Conservation (phyloP, 345 rosid species). For the Litchi chinensis region DNA sequence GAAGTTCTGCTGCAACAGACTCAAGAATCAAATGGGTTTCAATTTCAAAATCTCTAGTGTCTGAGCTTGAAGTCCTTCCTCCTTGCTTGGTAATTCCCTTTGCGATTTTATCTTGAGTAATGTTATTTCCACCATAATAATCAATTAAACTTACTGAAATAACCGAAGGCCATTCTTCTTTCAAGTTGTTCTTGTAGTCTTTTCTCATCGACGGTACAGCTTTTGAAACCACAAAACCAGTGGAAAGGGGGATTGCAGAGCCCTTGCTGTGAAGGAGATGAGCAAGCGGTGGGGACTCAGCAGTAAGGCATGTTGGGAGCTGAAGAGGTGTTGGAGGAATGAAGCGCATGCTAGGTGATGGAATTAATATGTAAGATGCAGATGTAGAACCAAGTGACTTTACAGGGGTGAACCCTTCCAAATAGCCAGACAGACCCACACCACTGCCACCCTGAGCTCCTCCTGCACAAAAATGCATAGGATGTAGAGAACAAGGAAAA, state of each 20-base stretch:
- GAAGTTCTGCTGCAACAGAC: slow-evolving; percentile 89
- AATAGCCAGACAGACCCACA: slow-evolving; percentile 51
- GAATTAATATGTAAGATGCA: slow-evolving; percentile 83
- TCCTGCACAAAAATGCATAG: slow-evolving; percentile 39
- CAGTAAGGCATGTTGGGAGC: slow-evolving; percentile 91
- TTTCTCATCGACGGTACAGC: slow-evolving; percentile 88
- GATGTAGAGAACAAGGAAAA: not conserved
- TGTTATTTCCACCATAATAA: slow-evolving; percentile 70
- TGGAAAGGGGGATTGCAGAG: slow-evolving; percentile 77
- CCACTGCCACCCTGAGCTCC: slow-evolving; percentile 60
- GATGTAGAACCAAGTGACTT: slow-evolving; percentile 86
- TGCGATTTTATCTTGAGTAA: slow-evolving; percentile 49
- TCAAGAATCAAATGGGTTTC: slow-evolving; percentile 80
- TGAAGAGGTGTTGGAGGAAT: slow-evolving; percentile 90
- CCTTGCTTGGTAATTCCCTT: slow-evolving; percentile 63
- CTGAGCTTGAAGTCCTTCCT: slow-evolving; percentile 53
- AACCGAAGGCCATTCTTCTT: slow-evolving; percentile 96
- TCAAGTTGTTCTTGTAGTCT: slow-evolving; percentile 61
- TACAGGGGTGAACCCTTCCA: slow-evolving; percentile 94
- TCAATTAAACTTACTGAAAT: slow-evolving; percentile 88
- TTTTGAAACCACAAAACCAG: slow-evolving; percentile 90
- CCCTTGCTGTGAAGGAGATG: slow-evolving; percentile 99
- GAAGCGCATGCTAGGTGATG: slow-evolving; percentile 96
- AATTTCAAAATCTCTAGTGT: slow-evolving; percentile 72
- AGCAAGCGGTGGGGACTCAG: slow-evolving; percentile 98